Evolutionary conservation across 345 rosid species (phyloP).

Genomic region (Iberis pinnata): DNA sequence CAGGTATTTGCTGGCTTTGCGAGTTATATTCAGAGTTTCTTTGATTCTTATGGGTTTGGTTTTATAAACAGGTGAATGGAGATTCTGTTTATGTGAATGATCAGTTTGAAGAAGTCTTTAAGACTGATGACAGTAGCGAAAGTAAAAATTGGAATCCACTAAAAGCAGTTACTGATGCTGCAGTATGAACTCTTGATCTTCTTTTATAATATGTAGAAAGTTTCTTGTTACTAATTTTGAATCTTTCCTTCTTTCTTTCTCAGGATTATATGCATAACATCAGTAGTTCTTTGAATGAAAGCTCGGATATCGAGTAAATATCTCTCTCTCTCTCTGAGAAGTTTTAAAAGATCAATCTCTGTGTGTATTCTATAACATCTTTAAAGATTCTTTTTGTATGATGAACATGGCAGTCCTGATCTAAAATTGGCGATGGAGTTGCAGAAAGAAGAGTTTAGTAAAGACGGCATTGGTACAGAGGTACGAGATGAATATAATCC

Average conservation of each 20-base stretch:
- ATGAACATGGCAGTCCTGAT: slow-evolving; percentile 2
- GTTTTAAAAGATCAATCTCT: not conserved
- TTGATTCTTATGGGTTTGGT: not conserved
- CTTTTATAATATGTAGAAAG: too few species aligned
- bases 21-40: not conserved
- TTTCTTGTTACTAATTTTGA: too few species aligned
- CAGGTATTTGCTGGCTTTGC: slow-evolving; percentile 45
- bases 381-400: not conserved
- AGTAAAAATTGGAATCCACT: too few species aligned
- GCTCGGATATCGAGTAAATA: too few species aligned
- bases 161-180: slow-evolving; percentile 24
- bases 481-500: too few species aligned
- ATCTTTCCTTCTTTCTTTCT: too few species aligned
- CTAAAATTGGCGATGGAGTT: not conserved
- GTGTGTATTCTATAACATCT: not conserved
- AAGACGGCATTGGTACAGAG: too few species aligned
- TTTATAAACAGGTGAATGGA: slow-evolving; percentile 84
- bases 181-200: slow-evolving; percentile 37
- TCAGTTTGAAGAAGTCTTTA: slow-evolving; percentile 55
- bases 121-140: not conserved
- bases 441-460: not conserved
- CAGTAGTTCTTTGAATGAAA: too few species aligned
- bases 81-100: slow-evolving; percentile 85
- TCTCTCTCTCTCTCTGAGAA: too few species aligned
- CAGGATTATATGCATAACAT: too few species aligned